Conservation (phyloP, 2,329 filamentous ascomycete species). For the Cryphonectria japonica region DNA sequence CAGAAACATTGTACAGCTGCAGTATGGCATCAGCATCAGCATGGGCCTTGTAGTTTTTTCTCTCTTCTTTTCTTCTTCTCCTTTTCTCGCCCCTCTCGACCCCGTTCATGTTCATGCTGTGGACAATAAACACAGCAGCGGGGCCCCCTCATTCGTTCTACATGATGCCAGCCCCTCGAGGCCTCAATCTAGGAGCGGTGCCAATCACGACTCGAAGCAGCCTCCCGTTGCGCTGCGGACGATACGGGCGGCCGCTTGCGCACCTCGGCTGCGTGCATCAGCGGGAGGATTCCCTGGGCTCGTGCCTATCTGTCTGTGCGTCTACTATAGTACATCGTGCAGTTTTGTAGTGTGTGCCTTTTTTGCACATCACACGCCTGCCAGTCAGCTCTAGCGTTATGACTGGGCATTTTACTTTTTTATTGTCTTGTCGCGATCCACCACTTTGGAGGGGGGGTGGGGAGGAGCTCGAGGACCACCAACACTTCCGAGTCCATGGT, state of each 20-base stretch:
- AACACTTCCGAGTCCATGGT: neutral
- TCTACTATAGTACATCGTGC: neutral
- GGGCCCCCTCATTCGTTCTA: neutral
- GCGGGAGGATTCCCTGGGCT: slow-evolving; percentile 17
- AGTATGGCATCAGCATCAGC: neutral
- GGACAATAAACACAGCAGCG: neutral
- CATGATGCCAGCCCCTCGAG: neutral
- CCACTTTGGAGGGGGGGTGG: neutral
- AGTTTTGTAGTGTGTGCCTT: neutral
- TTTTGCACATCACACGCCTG: neutral
- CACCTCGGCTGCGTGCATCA: slow-evolving; percentile 25
- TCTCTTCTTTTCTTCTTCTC: neutral
- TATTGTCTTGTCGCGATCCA: neutral
- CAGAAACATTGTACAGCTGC: neutral
- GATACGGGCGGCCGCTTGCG: neutral
- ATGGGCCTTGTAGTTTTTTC: neutral
- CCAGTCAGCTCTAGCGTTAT: neutral
- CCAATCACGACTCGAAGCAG: slow-evolving; percentile 2
- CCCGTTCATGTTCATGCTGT: neutral
- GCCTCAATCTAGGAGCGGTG: neutral
- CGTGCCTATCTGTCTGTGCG: slow-evolving; percentile 9
- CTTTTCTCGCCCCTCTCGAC: no score
- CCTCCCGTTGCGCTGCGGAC: neutral
- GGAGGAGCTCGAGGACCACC: neutral
- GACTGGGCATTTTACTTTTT: neutral